These are phyloP conservation scores for Cladosporium sp. DNA, from an alignment of 2,329 filamentous ascomycete species.

Conservation along the genomic window DNA sequence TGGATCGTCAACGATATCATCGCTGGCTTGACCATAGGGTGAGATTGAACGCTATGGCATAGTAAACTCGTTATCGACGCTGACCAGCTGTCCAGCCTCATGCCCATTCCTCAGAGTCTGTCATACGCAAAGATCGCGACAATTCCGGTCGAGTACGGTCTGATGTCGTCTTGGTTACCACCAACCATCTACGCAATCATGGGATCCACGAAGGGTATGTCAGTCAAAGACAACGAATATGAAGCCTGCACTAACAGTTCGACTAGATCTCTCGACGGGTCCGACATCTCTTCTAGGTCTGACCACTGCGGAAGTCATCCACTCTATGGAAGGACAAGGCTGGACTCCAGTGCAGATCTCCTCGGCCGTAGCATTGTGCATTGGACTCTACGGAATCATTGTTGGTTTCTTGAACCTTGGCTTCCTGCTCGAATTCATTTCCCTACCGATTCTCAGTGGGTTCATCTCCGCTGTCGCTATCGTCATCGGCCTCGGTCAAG, in stretches of 20 bases:
- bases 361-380: slow-evolving; percentile 59
- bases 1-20: slow-evolving; percentile 61
- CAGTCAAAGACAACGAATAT: neutral
- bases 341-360: slow-evolving; percentile 55
- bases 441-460: slow-evolving; percentile 59
- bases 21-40: slow-evolving; percentile 56
- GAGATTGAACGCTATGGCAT: too few relatives aligned
- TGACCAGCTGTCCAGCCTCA: slow-evolving; percentile 13
- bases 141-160: slow-evolving; percentile 57
- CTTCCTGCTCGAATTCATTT: slow-evolving; percentile 64
- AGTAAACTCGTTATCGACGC: neutral
- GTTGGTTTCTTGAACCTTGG: slow-evolving; percentile 61
- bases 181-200: slow-evolving; percentile 56
- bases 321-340: slow-evolving; percentile 46
- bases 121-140: slow-evolving; percentile 60
- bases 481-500: slow-evolving; percentile 59
- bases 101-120: slow-evolving; percentile 57
- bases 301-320: slow-evolving; percentile 58
- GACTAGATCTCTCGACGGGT: slow-evolving; percentile 55
- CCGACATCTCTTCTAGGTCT: slow-evolving; percentile 63
- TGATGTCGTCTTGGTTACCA: slow-evolving; percentile 59
- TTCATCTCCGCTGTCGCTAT: slow-evolving; percentile 65
- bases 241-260: slow-evolving; percentile 9
- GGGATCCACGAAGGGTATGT: slow-evolving; percentile 57
- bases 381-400: slow-evolving; percentile 57